Evolutionary conservation across 2,329 filamentous ascomycete species (phyloP), one percentile per base, ranked within the genome.

Genomic region (Tolypocladium tundrense): DNA sequence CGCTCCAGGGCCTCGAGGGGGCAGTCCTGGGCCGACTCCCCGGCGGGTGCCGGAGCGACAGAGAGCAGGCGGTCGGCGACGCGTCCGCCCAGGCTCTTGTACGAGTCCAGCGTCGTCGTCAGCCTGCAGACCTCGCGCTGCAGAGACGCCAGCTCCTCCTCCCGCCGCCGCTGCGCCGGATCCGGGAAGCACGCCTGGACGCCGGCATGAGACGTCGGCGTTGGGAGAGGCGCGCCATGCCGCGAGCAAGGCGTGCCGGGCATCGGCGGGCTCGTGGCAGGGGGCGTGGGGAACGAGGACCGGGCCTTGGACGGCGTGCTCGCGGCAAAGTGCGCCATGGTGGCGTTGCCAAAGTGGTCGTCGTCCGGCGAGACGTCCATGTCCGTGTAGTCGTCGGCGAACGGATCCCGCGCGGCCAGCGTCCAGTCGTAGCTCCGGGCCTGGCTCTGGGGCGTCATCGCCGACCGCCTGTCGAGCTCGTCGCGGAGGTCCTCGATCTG

Each of bases 211-310:
- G 70, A 70, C 2, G 4, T 58, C 5, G 63, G 58, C 1, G 61
- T 37, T 10, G 27, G 48, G 1, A 14, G 2, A 14, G n/a, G 3
- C 1, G 19, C 59, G 7, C 27, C 24, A 31, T 19, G 24, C 16
- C 48, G 59, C 3, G 60, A 75, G 45, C 66, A 72, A 0, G 79
- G 79, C 1, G 77, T 76, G 0, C 65, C 59, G 59, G 61, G 67
- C 0, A 70, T 60, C 0, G 70, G 62, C 1, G 79, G 78, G 48
- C 81, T 84, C 0, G 82, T 84, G 2, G 77, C 75, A 1, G 82
- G 82, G 0, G 82, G 82, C 0, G 80, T 82, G 5, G 77, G 77
- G 61, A 84, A 83, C 0, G 79, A 82, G n/a, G 69, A 66, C 51
- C 70, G 67, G 48, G 69, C 66, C 19, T 71, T 65, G 2, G 75